These are phyloP conservation scores for Suillus fuscotomentosus DNA, from an alignment of 768 basidiomycete genomes.

Conservation along the genomic window DNA sequence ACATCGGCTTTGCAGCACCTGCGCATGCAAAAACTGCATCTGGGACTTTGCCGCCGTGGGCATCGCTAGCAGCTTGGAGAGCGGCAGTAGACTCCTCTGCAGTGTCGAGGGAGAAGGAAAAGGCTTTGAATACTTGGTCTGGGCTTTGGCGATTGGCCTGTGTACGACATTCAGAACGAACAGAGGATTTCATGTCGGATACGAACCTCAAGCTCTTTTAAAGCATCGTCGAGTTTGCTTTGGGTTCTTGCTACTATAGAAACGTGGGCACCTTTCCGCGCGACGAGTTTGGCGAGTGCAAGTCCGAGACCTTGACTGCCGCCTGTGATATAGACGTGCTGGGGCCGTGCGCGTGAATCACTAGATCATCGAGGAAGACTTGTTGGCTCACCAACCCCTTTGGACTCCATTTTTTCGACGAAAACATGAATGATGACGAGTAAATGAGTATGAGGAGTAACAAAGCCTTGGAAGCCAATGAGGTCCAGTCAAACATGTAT, in stretches of 20 bases:
- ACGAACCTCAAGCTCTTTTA: slow-evolving; percentile 64
- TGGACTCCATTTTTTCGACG: slow-evolving; percentile 27
- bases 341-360: not conserved
- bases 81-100: slow-evolving; percentile 56
- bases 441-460: slow-evolving; percentile 1
- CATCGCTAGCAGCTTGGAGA: slow-evolving; percentile 54
- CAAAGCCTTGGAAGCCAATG: not conserved
- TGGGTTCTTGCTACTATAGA: slow-evolving; percentile 83
- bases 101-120: slow-evolving; percentile 64
- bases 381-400: slow-evolving; percentile 11
- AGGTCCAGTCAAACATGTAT: slow-evolving; percentile 2
- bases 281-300: slow-evolving; percentile 64
- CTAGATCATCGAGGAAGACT: not conserved
- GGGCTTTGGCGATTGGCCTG: slow-evolving; percentile 54
- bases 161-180: not conserved
- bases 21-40: slow-evolving; percentile 83
- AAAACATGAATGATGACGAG: slow-evolving; percentile 18
- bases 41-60: slow-evolving; percentile 58
- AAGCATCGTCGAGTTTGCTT: slow-evolving; percentile 56
- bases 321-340: slow-evolving; percentile 89
- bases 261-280: slow-evolving; percentile 71
- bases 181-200: slow-evolving; percentile 22
- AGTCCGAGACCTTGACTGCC: slow-evolving; percentile 82
- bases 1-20: slow-evolving; percentile 67
- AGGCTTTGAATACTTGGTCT: slow-evolving; percentile 59